phyloP scores from a whole-genome alignment of 495 filamentous ascomycete genomes.

The Trichoderma asperelloides region DNA sequence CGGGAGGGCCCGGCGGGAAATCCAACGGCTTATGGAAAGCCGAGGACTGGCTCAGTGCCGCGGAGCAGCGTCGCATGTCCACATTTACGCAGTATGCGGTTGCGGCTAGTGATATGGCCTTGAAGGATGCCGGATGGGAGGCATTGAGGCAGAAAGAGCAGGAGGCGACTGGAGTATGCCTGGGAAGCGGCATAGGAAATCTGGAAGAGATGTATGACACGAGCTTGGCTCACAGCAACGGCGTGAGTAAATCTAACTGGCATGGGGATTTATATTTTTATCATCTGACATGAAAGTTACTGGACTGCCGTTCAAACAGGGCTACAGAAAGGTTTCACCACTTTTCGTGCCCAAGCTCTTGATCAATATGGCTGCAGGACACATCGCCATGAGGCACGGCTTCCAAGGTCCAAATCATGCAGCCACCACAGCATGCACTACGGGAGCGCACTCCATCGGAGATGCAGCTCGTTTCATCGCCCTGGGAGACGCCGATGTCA shows the following conservation, averaged over 20 bases:
- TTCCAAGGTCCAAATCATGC: constrained; percentile 87
- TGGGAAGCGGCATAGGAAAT: constrained; percentile 95
- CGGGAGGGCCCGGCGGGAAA: constrained; percentile 20
- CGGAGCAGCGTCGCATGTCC: constrained; percentile 82
- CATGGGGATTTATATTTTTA: not conserved
- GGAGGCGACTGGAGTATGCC: constrained; percentile 75
- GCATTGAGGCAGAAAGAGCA: constrained; percentile 51
- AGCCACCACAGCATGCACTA: constrained; percentile 89
- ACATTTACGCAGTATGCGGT: constrained; percentile 84
- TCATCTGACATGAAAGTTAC: not conserved
- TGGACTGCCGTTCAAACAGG: constrained; percentile 34
- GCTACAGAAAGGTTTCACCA: constrained; percentile 86
- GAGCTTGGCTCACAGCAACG: constrained; percentile 63
- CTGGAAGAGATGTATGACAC: constrained; percentile 83
- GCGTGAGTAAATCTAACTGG: constrained; percentile 39
- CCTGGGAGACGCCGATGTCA: constrained; percentile 83
- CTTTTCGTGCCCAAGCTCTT: constrained; percentile 86
- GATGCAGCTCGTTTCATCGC: constrained; percentile 88
- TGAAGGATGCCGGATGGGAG: constrained; percentile 74
- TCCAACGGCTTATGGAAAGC: constrained; percentile 50
- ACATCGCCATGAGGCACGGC: constrained; percentile 89
- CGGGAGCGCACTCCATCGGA: constrained; percentile 86
- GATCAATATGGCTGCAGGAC: constrained; percentile 89
- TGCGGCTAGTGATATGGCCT: constrained; percentile 77
- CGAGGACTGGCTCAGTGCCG: constrained; percentile 63